Evolutionary conservation across 176 grass and related monocot genomes (phyloP), one percentile per base, ranked within the genome.

Genomic region (Olyra latifolia): DNA sequence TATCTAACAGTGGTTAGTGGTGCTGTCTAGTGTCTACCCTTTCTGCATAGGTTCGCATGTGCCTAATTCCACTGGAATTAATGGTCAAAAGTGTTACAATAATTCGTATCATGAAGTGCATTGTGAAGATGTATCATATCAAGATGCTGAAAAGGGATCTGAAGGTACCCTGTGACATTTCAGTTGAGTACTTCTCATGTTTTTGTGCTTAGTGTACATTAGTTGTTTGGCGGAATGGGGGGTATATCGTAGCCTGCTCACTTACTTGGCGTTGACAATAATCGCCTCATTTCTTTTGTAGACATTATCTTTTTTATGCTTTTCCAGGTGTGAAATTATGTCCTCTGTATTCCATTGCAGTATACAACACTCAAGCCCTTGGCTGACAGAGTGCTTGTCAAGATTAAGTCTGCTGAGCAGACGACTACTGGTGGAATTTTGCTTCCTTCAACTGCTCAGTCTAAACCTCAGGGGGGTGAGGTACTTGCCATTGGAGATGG

Each of bases 361-460:
- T 95, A 93, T 83, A 91, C 96, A 48, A 85, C 88, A 0, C 74
- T 98, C 60, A 93, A 98, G 61, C 92, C 96, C 12, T 82, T 95
- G 82, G 88, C 70, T 7, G 87, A 95, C 59, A 89, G 92, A 79
- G 88, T 98, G 29, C 89, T 95, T 82, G 72, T 98, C 14, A 98
- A 95, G 87, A 95, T 91, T 15, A 98, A 93, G 24, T 74, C 80
- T 11, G 79, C 86, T 3, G 96, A 95, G 61, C 92, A 91, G 27
- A 91, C 88, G 74, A 95, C 96, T 30, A 83, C 66, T 12, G 92
- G 92, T 63, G 96, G 96, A 39, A 90, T 95, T 71, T 84, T 93
- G 66, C 92, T 95, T 23, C 95, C 92, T 42, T 68, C 79, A 3
- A 78, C 71, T 56, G 81, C 92, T 7, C 90, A 95, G 20, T 84